Base-by-base conservation (phyloP, 495 filamentous ascomycete genomes). In the Aspergillus sparsus region DNA sequence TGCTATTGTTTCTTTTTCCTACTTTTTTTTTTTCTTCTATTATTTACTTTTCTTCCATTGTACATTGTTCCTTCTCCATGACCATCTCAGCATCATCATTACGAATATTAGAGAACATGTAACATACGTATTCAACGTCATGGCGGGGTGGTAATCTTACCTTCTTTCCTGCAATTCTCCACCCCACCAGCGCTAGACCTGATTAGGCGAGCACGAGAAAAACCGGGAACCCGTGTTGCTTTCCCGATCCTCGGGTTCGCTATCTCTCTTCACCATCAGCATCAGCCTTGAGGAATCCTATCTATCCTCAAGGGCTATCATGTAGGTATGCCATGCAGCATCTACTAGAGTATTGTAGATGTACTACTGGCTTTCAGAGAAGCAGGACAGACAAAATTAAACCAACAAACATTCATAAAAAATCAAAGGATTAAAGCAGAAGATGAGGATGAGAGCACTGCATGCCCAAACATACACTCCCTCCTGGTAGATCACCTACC, bases 191-290 rank as follows among this genome's bases (percentile, higher is more conserved):
- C 35, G 36, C 52, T 54, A 54, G 53, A n/a, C 42, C n/a, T 7
- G 12, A 37, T 39, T 36, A n/a, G 44, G 31, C 18, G 16, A 46
- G 44, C 15, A 47, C 10, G 34, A 16, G 37, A 12, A 45, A 27
- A 16, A 11, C 55, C 55, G 55, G 55, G 32, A 49, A 49, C 55
- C 55, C 55, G 55, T 57, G 55, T 18, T 35, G 15, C 42, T 57
- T 21, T 49, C 54, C 54, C 39, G 54, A 36, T n/a, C 11, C 13
- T 56, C 52, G 52, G 52, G 35, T 54, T 56, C 37, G 32, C 51
- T 13, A 39, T 16, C 16, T 36, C 52, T 37, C 21, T 27, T 21
- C 36, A 21, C n/a, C n/a, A 10, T 41, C n/a, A 54, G 12, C 34
- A 31, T 34, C 52, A 39, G 6, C 37, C 37, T 41, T 41, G 37